Conservation (phyloP, 441 rosid species). For the Dalechampia spathulata region DNA sequence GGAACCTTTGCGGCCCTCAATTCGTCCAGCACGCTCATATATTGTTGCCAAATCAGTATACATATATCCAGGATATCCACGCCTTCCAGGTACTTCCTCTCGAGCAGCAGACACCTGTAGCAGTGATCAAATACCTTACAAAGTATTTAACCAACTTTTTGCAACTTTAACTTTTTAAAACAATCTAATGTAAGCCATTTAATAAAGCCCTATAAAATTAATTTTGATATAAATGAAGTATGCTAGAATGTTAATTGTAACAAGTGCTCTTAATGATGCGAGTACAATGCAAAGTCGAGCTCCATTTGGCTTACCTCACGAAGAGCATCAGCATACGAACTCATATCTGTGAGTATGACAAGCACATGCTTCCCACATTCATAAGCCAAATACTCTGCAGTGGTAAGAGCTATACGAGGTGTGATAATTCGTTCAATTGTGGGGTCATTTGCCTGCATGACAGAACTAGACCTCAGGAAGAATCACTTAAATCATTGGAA, state of each 20-base stretch:
- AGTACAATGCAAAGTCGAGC: slow-evolving; percentile 9
- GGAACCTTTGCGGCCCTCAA: slow-evolving; percentile 96
- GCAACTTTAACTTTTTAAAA: too few relatives aligned
- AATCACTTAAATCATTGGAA: background rate
- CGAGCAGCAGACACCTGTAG: slow-evolving; percentile 97
- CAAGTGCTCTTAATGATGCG: background rate
- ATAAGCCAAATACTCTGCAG: slow-evolving; percentile 47
- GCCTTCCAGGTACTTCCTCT: slow-evolving; percentile 99
- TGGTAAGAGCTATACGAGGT: slow-evolving; percentile 18
- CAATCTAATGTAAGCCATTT: too few relatives aligned
- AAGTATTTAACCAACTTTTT: background rate
- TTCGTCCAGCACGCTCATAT: slow-evolving; percentile 97
- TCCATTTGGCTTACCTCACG: slow-evolving; percentile 65
- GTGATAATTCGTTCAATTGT: slow-evolving; percentile 41
- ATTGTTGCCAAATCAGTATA: slow-evolving; percentile 98
- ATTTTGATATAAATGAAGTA: too few relatives aligned
- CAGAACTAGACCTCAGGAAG: slow-evolving; percentile 10
- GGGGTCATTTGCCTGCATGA: slow-evolving; percentile 91
- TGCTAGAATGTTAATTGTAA: background rate
- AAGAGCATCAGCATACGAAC: slow-evolving; percentile 99
- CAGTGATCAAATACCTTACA: slow-evolving; percentile 8
- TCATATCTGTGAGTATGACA: slow-evolving; percentile 55
- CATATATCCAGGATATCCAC: slow-evolving; percentile 99
- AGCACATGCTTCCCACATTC: slow-evolving; percentile 99
- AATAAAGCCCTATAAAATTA: too few relatives aligned